Base-by-base conservation (phyloP, 306 rosid species). In the Luffa aegyptiaca region DNA sequence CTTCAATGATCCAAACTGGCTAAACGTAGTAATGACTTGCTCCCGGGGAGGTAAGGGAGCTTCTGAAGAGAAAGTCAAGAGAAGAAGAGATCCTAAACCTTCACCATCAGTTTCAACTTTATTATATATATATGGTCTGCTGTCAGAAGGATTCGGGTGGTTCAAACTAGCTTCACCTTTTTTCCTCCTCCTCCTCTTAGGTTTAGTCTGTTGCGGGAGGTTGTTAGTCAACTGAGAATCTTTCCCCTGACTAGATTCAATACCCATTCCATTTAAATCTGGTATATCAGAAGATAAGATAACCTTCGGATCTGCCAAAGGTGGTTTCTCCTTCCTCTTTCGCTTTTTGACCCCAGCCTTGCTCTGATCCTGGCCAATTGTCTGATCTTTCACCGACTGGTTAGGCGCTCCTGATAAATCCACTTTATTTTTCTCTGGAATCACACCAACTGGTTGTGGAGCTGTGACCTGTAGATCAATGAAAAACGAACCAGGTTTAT, bases 1-100 rank as follows among this genome's bases (percentile, higher is more conserved):
- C 75, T 86, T 89, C 88, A 96, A 80, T 44, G 95, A 91, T 79
- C 98, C 99, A 56, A 89, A 96, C 87, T 46, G 88, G 83, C 84
- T 81, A 90, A 96, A 96, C 58, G 83, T 81, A 45, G 88, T 80
- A 77, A 89, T 36, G 68, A 96, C 79, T 69, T 90, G 90, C 63
- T 86, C 96, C 82, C 86, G 91, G 8, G 94, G 85, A 81, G 97
- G 97, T 83, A 91, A 20, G 59, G 85, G 59, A 49, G 44, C 80
- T 83, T 86, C 94, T 3, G 93, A 83, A 49, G 89, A 80, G 82
- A 93, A 93, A 64, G 81, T 87, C 75, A 96, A 81, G 82, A 75
- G 44, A 52, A 88, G 85, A 66, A 92, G 93, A 85, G 87, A 88
- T 75, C 82, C 89, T 3, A 42, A 66, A 21, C 88, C 81, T 75